These are phyloP conservation scores for Mariannaea elegans DNA, from an alignment of 2,329 filamentous ascomycete genomes.

Conservation along the genomic window DNA sequence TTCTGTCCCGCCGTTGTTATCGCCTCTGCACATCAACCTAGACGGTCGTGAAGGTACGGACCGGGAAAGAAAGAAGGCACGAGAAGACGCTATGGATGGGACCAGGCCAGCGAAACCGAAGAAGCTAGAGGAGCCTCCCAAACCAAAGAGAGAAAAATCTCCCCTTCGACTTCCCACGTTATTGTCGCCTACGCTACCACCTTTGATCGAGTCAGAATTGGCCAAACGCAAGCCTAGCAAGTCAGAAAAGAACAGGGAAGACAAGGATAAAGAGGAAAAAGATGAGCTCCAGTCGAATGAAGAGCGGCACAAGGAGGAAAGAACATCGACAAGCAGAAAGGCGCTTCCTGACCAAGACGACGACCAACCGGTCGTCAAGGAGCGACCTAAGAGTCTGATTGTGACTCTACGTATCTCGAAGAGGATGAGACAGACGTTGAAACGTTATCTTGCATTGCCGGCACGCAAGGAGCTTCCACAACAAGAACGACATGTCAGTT, in stretches of 20 bases:
- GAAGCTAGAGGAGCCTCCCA: slow-evolving; percentile 38
- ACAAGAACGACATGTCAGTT: slow-evolving; percentile 46
- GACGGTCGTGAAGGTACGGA: slow-evolving; percentile 44
- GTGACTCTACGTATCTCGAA: slow-evolving; percentile 62
- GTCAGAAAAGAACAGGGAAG: slow-evolving; percentile 22
- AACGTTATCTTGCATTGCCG: slow-evolving; percentile 57
- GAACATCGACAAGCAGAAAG: slow-evolving; percentile 36
- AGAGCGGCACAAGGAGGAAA: slow-evolving; percentile 32
- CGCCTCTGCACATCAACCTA: slow-evolving; percentile 59
- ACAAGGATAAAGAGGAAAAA: slow-evolving; percentile 32
- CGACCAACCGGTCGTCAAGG: slow-evolving; percentile 39
- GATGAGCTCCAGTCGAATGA: slow-evolving; percentile 29
- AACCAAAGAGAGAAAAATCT: slow-evolving; percentile 50
- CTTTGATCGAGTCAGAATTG: slow-evolving; percentile 56
- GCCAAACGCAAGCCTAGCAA: slow-evolving; percentile 42
- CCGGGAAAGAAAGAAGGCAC: slow-evolving; percentile 47
- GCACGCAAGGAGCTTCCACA: slow-evolving; percentile 48
- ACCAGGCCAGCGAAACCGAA: slow-evolving; percentile 43
- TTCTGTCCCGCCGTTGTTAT: slow-evolving; percentile 61
- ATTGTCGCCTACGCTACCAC: slow-evolving; percentile 65
- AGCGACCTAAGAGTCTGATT: slow-evolving; percentile 45
- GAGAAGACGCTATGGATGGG: slow-evolving; percentile 41
- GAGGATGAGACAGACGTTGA: slow-evolving; percentile 53
- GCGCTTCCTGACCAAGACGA: slow-evolving; percentile 39
- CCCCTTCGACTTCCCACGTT: slow-evolving; percentile 56